phyloP scores from a whole-genome alignment of 2,329 filamentous ascomycete species.

The Thelonectria olida region DNA sequence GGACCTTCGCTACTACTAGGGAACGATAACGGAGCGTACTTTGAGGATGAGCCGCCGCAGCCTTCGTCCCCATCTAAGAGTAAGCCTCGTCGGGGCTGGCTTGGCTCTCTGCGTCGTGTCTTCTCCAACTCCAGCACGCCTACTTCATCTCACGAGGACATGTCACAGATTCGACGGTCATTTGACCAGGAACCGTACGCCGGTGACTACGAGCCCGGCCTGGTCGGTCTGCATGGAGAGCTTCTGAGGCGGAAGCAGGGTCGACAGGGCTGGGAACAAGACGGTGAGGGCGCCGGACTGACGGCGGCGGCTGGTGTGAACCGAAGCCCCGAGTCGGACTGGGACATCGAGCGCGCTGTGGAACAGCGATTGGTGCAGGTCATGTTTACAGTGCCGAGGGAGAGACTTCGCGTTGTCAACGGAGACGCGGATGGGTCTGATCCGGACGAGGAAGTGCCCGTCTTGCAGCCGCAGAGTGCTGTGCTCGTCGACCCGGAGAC shows the following conservation, averaged over 20 bases:
- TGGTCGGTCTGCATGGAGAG: constrained; percentile 57
- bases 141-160: constrained; percentile 40
- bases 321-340: constrained; percentile 65
- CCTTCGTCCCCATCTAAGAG: constrained; percentile 66
- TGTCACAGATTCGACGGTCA: constrained; percentile 42
- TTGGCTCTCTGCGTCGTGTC: constrained; percentile 74
- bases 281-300: constrained; percentile 25
- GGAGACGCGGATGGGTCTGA: constrained; percentile 60
- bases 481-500: constrained; percentile 54
- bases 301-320: constrained; percentile 13
- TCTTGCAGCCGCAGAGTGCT: constrained; percentile 44
- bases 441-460: constrained; percentile 40
- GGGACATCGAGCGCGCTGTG: constrained; percentile 80
- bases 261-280: constrained; percentile 61
- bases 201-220: constrained; percentile 55
- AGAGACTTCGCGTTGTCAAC: constrained; percentile 90
- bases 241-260: constrained; percentile 65
- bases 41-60: constrained; percentile 47
- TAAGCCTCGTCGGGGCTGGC: constrained; percentile 68
- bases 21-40: constrained; percentile 39
- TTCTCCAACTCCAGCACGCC: constrained; percentile 57
- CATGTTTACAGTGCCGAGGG: constrained; percentile 94
- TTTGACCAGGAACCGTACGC: constrained; percentile 46
- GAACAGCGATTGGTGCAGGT: constrained; percentile 79
- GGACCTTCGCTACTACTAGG: constrained; percentile 59